phyloP scores from a whole-genome alignment of 345 rosid species.

The Anacardium occidentale region DNA sequence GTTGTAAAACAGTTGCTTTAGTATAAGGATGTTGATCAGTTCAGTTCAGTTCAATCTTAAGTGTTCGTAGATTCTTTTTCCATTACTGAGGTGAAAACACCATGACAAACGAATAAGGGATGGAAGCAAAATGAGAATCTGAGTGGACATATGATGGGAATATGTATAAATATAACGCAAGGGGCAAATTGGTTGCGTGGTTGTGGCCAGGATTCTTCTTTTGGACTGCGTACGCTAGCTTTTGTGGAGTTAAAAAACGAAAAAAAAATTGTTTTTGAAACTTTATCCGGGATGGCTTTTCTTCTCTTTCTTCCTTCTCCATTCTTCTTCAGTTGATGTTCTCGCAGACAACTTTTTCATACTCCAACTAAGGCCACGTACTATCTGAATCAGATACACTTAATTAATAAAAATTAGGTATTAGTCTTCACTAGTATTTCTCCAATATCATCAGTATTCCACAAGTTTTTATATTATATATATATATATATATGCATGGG shows the following conservation, averaged over 20 bases:
- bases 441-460: too few relatives aligned
- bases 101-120: too few relatives aligned
- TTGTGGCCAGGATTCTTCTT: slow-evolving; percentile 47
- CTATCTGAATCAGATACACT: slow-evolving; percentile 3
- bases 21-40: not conserved
- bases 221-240: slow-evolving; percentile 59
- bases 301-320: slow-evolving; percentile 1
- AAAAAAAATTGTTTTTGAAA: not conserved
- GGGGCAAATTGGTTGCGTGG: slow-evolving; percentile 40
- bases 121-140: slow-evolving; percentile 3
- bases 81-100: not conserved
- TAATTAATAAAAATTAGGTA: not conserved
- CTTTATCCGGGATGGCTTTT: slow-evolving; percentile 13
- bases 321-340: slow-evolving; percentile 6
- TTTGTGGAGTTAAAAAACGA: slow-evolving; percentile 22
- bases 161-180: slow-evolving; percentile 9
- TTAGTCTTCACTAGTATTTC: too few relatives aligned
- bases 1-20: not conserved
- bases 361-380: slow-evolving; percentile 32
- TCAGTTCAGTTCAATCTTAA: not conserved
- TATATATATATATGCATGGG: too few relatives aligned
- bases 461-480: too few relatives aligned
- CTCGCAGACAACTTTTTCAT: slow-evolving; percentile 16
- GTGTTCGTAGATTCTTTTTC: not conserved
- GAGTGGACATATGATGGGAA: slow-evolving; percentile 5